Conservation (phyloP, 345 rosid genomes). For the Gossypium australe region DNA sequence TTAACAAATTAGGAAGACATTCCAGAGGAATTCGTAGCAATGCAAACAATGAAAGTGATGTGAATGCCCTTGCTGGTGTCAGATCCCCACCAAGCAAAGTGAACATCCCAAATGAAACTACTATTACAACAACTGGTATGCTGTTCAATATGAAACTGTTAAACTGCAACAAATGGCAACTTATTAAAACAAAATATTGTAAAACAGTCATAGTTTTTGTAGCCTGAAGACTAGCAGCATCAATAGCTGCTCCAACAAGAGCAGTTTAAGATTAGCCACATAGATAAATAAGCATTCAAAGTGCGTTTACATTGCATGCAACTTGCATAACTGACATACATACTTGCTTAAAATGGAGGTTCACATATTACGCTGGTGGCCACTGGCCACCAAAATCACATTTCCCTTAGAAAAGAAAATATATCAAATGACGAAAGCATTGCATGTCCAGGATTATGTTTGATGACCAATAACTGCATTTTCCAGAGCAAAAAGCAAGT, state of each 20-base stretch:
- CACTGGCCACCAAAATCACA: not conserved
- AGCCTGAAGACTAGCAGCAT: not conserved
- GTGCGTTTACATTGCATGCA: not conserved
- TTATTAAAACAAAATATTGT: not conserved
- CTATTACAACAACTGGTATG: constrained; percentile 77
- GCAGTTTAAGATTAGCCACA: not conserved
- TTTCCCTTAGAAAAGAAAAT: not conserved
- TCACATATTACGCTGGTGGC: not conserved
- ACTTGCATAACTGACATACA: not conserved
- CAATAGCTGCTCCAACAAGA: not conserved
- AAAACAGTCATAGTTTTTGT: not conserved
- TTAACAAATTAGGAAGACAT: constrained; percentile 75
- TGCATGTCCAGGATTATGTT: not conserved
- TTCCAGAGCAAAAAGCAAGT: not conserved
- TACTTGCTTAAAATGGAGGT: not conserved
- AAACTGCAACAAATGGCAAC: constrained; percentile 47
- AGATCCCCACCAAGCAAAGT: constrained; percentile 90
- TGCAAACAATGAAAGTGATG: constrained; percentile 87
- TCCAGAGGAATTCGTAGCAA: constrained; percentile 73
- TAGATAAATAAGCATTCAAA: not conserved
- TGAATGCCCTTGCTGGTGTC: constrained; percentile 93
- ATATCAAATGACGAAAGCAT: not conserved
- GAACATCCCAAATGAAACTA: constrained; percentile 80
- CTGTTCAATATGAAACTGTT: constrained; percentile 82
- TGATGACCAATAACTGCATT: not conserved